These are phyloP conservation scores for Sphagnum contortum DNA, from an alignment of 225 moss, liverwort and hornwort genomes.

Conservation along the genomic window DNA sequence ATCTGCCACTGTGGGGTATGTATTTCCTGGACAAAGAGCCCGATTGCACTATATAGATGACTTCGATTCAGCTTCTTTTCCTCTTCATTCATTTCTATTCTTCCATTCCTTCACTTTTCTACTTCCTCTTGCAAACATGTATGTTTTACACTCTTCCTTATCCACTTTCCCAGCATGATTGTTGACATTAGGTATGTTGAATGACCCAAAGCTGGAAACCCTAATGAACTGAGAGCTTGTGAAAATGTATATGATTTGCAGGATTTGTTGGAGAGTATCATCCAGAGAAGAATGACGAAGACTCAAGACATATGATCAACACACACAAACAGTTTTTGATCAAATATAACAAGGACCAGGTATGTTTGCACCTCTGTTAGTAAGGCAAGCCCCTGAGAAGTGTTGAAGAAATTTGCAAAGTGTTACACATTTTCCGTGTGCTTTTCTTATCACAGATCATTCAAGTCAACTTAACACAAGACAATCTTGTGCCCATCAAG, in stretches of 20 bases:
- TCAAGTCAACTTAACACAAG: slow-evolving; percentile 90
- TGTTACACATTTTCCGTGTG: too few species aligned
- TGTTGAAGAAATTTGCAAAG: too few species aligned
- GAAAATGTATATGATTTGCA: slow-evolving; percentile 7
- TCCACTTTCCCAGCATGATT: too few species aligned
- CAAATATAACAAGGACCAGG: slow-evolving; percentile 84
- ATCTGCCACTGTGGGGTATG: slow-evolving; percentile 97
- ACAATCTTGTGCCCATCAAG: slow-evolving; percentile 40
- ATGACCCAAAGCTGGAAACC: too few species aligned
- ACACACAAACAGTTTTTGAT: slow-evolving; percentile 68
- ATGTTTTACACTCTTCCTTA: too few species aligned
- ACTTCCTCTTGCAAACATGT: too few species aligned
- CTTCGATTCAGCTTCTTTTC: background rate
- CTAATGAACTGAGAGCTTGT: too few species aligned
- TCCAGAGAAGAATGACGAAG: slow-evolving; percentile 45
- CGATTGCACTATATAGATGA: too few species aligned
- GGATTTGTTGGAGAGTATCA: slow-evolving; percentile 84
- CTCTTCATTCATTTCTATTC: background rate
- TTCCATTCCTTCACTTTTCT: too few species aligned
- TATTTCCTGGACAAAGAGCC: background rate
- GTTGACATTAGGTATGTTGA: too few species aligned
- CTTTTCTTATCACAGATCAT: slow-evolving; percentile 47
- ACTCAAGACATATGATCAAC: slow-evolving; percentile 35
- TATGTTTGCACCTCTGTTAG: slow-evolving; percentile 9
- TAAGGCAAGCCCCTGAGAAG: background rate